phyloP scores from a whole-genome alignment of 192 early-diverging fungal genomes.

The Coemansia sp. region DNA sequence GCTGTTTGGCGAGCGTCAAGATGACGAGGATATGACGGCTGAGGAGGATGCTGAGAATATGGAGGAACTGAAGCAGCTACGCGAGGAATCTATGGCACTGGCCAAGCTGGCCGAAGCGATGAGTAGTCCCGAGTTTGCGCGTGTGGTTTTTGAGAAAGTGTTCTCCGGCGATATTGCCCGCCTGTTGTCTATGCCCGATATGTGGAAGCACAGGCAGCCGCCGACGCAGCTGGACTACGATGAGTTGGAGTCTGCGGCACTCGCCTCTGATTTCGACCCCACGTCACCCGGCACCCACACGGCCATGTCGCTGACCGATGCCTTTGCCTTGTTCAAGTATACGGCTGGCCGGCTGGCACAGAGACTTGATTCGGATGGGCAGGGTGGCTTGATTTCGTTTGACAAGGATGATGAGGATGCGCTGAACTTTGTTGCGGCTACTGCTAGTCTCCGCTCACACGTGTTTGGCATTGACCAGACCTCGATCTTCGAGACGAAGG shows the following conservation, averaged over 20 bases:
- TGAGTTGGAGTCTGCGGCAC: conserved; percentile 20
- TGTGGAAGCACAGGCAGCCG: conserved; percentile 78
- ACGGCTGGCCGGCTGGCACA: conserved; percentile 48
- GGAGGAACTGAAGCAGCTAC: conserved; percentile 76
- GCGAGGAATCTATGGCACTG: conserved; percentile 72
- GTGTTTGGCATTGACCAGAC: conserved; percentile 81
- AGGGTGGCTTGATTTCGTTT: conserved; percentile 60
- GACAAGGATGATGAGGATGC: conserved; percentile 95
- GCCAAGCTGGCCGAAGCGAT: conserved; percentile 66
- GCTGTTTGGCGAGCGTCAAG: conserved; percentile 63
- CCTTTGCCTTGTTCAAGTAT: conserved; percentile 68
- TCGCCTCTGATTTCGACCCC: conserved; percentile 16
- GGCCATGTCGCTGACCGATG: conserved; percentile 72
- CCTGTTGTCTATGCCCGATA: conserved; percentile 80
- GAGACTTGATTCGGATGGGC: not conserved
- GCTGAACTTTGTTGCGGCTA: conserved; percentile 94
- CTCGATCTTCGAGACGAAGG: conserved; percentile 90
- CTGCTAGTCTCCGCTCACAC: conserved; percentile 83
- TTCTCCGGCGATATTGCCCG: conserved; percentile 81
- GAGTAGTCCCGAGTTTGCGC: conserved; percentile 63
- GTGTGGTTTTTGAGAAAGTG: conserved; percentile 76
- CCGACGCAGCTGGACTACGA: conserved; percentile 73
- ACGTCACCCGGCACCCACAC: conserved; percentile 65
- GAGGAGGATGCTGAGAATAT: conserved; percentile 61
- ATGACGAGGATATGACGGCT: conserved; percentile 31